Base-by-base conservation (phyloP, 768 basidiomycete species). In the Rhizopogon sp. region DNA sequence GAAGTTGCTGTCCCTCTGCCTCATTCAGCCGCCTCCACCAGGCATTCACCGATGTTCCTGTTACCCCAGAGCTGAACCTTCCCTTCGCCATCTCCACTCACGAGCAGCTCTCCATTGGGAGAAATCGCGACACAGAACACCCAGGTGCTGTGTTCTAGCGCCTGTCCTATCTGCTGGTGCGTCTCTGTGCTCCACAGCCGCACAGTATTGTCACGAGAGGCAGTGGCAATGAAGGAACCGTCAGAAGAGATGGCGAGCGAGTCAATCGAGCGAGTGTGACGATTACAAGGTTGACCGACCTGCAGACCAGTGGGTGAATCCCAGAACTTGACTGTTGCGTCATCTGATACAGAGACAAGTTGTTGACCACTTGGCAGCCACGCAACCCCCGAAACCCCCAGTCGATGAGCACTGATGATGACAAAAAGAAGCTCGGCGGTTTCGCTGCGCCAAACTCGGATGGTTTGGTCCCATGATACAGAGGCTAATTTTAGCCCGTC, bases 161-260 rank as follows among this genome's bases (percentile, higher is more conserved):
- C 31, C n/a, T 28, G 20, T 29, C 31, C 31, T 31, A 31, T 31
- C 31, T 31, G 31, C 31, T 31, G 31, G 7, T 31, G 31, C 7
- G 31, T 54, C 4, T 33, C 17, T 9, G 53, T 54, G 43, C 35
- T 54, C 53, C 53, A 54, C 11, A 54, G 53, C 16, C 43, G 43
- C 7, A 54, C 53, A 14, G 53, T 45, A 25, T 20, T 16, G 35
- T 54, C 53, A 22, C 14, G 33, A 6, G 53, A 37, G 11, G 53
- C 53, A 35, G 43, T 37, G 17, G 35, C 43, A 16, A 54, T 8
- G 16, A 45, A 13, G 7, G 8, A 20, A 6, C 53, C 33, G 35
- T 45, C 29, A 31, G 31, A 8, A 8, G 69, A 70, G 31, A 70
- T 63, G 44, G 69, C 62, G 50, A 70, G 65, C 52, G 69, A 70